phyloP scores from a whole-genome alignment of 2,329 filamentous ascomycete species.

The Akanthomyces lecanii region DNA sequence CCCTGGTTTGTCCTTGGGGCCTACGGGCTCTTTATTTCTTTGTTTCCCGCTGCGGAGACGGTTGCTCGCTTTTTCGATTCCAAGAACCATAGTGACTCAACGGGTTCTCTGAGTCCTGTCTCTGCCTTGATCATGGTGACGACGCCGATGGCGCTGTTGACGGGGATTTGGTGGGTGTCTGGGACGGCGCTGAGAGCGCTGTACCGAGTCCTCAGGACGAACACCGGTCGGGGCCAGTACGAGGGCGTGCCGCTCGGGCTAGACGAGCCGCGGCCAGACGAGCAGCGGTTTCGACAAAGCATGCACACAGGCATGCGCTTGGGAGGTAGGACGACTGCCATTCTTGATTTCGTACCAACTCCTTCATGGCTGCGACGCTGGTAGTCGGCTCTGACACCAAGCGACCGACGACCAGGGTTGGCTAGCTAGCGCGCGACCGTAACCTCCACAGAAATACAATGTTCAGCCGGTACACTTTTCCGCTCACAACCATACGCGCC shows the following conservation, averaged over 20 bases:
- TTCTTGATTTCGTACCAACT: background rate
- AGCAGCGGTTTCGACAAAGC: background rate
- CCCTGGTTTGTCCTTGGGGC: background rate
- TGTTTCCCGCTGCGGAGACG: background rate
- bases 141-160: background rate
- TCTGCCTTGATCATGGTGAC: background rate
- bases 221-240: background rate
- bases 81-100: background rate
- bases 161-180: conserved; percentile 3
- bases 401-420: too few relatives aligned
- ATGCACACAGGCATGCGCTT: background rate
- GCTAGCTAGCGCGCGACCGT: background rate
- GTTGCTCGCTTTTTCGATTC: background rate
- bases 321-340: background rate
- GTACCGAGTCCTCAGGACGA: conserved; percentile 2
- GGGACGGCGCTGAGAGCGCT: conserved; percentile 14
- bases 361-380: background rate
- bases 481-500: background rate
- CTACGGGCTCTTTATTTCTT: background rate
- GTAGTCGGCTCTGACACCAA: too few relatives aligned
- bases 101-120: background rate
- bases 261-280: background rate
- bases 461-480: background rate
- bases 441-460: background rate
- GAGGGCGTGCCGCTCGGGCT: conserved; percentile 2